Base-by-base conservation (phyloP, 495 filamentous ascomycete species). In the Lindgomyces ingoldianus region DNA sequence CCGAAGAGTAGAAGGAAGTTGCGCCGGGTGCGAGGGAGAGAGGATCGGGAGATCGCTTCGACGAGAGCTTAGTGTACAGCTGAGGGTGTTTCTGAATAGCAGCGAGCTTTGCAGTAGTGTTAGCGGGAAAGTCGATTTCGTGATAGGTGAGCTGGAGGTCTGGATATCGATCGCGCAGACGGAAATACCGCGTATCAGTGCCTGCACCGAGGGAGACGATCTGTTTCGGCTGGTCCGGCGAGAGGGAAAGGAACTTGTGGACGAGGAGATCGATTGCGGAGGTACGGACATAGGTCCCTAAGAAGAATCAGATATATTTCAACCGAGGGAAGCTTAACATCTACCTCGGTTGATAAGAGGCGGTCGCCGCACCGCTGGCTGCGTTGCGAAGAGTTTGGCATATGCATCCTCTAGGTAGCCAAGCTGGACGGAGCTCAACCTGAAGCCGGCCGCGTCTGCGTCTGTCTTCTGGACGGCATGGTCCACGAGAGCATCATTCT, bases 181-280 rank as follows among this genome's bases (percentile, higher is more conserved):
- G 87, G 64, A 96, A 90, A 69, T 83, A 86, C 19, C 94, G 84
- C 8, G 94, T 98, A 70, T 98, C 94, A 6, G 93, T 92, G 18
- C 94, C 94, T 22, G 94, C 94, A 47, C 95, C 94, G 1, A 98
- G 84, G 1, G 92, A 97, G 56, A 98, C 84, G 53, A 98, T 93
- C 71, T 98, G 94, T 71, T 88, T 91, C 54, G 73, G 74, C 2
- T 64, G 47, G 16, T 49, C 46, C 3, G 70, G 66, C 21, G 33
- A 19, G 14, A 67, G 60, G 9, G 44, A 60, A 49, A 98, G 82
- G 73, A 97, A 98, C 33, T 74, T 73, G 25, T 82, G 73, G 60
- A 98, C 85, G 24, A 98, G 84, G 41, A 75, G 77, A 76, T 98
- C 93, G 72, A 98, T 89, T 22, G 91, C 90, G 26, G 83, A 85